These are phyloP conservation scores for Neobulgaria alba DNA, from an alignment of 2,329 filamentous ascomycete species.

Conservation along the genomic window DNA sequence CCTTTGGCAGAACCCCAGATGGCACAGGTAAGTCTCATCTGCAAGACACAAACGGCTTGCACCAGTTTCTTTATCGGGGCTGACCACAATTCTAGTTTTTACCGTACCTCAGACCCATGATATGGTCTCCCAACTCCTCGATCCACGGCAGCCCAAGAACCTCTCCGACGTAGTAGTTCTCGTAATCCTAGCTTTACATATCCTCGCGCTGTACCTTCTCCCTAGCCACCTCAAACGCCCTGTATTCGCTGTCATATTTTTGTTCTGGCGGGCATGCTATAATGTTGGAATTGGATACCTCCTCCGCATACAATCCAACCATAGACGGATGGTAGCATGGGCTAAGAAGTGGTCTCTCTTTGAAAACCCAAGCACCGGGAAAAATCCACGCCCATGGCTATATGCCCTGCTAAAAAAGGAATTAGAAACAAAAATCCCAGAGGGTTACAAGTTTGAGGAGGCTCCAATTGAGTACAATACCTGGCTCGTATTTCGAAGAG, in stretches of 20 bases:
- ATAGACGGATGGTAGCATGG: slow-evolving; percentile 79
- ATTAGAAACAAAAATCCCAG: slow-evolving; percentile 86
- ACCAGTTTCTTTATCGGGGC: background rate
- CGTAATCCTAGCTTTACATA: slow-evolving; percentile 65
- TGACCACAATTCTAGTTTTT: slow-evolving; percentile 58
- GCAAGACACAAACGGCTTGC: background rate
- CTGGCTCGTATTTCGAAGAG: slow-evolving; percentile 90
- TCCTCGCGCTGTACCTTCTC: slow-evolving; percentile 64
- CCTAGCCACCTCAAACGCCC: slow-evolving; percentile 63
- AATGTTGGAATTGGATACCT: slow-evolving; percentile 91
- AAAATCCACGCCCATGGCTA: slow-evolving; percentile 73
- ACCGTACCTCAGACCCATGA: slow-evolving; percentile 93
- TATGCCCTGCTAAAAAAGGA: slow-evolving; percentile 81
- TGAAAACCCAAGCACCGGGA: slow-evolving; percentile 69
- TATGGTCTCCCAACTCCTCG: slow-evolving; percentile 96
- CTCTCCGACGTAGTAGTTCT: slow-evolving; percentile 77
- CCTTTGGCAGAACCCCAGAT: slow-evolving; percentile 83
- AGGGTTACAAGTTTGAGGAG: slow-evolving; percentile 87
- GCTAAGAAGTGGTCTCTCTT: slow-evolving; percentile 81
- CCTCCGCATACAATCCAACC: slow-evolving; percentile 81
- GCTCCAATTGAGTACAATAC: slow-evolving; percentile 98
- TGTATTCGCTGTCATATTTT: slow-evolving; percentile 72
- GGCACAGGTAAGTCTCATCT: slow-evolving; percentile 62
- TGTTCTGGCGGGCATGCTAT: slow-evolving; percentile 89
- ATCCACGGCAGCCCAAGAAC: slow-evolving; percentile 92